Percentiles rank a stretch among this genome's conserved stretches.
phyloP scores from a whole-genome alignment of 129 eudicot genomes.

The Apium graveolens region DNA sequence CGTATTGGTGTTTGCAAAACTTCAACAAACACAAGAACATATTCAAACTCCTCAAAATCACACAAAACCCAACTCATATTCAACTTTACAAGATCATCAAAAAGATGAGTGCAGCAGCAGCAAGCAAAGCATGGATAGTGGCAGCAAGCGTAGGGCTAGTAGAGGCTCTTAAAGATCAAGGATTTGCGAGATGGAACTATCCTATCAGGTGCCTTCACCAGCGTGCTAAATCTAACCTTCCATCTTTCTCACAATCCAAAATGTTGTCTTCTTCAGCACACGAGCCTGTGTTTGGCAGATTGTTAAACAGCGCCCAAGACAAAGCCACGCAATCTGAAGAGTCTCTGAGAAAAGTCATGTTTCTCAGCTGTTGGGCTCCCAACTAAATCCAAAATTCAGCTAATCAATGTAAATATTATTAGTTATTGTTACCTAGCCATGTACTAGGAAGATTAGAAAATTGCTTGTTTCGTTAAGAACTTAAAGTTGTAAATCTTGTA shows the following conservation, averaged over 20 bases:
- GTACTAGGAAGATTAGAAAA: no score
- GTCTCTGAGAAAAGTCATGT: slow-evolving; percentile 7
- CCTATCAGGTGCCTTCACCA: slow-evolving; percentile 17
- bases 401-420: neutral
- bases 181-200: slow-evolving; percentile 24
- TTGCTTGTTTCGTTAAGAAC: no score
- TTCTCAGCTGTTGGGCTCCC: neutral
- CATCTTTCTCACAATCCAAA: slow-evolving; percentile 13
- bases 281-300: neutral
- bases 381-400: neutral
- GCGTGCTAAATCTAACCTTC: slow-evolving; percentile 12
- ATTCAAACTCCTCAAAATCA: neutral
- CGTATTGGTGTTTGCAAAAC: no score
- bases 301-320: neutral
- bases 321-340: slow-evolving; percentile 12
- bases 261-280: neutral
- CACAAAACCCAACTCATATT: neutral
- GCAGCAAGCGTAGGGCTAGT: slow-evolving; percentile 18
- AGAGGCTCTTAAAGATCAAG: slow-evolving; percentile 23
- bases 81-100: neutral
- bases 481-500: no score
- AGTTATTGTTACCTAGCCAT: no score
- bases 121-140: slow-evolving; percentile 22
- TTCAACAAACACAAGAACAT: neutral
- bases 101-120: slow-evolving; percentile 11